Evolutionary conservation across 441 rosid genomes (phyloP), one percentile per base, ranked within the genome.

Genomic region (Gossypium gossypioides): DNA sequence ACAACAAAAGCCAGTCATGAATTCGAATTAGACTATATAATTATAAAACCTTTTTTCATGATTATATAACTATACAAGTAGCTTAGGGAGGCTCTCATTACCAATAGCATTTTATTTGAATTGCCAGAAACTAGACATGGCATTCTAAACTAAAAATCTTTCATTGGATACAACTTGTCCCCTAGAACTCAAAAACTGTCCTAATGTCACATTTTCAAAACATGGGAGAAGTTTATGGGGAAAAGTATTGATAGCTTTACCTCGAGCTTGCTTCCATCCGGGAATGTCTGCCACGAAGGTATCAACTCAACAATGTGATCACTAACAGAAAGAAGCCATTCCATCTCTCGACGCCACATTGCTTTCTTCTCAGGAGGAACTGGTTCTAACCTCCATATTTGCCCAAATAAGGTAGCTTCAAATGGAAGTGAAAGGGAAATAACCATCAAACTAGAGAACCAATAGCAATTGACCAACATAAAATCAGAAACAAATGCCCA

Each of bases 291-390:
- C 92, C 90, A 91, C 57, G 97, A 85, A 0, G 99, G 98, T 19
- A 81, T 83, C 84, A 93, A 84, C 83, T 96, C 98, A 0, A 96
- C 99, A 76, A 96, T 93, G 85, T 93, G 96, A 79, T 93, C 97
- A 71, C 96, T 89, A 37, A 96, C 95, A 74, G 88, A 85, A 55
- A 96, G 97, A 76, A 96, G 90, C 92, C 97, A 93, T 70, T 90
- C 93, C 97, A 93, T 96, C 83, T 96, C 99, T 78, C 99, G 86
- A 77, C 88, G 79, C 99, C 99, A 96, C 97, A 93, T 96, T 24
- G 89, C 84, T 86, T 90, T 96, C 91, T 88, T 96, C 85, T 91
- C 93, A 1, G 1, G 69, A n/a, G 97, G 83, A 3, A 93, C 44
- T 18, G 98, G 99, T 76, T 90, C 93, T 72, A 96, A 76, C 79